Conservation (phyloP, 805 yeast genomes). For the Wickerhamomyces mucosus region DNA sequence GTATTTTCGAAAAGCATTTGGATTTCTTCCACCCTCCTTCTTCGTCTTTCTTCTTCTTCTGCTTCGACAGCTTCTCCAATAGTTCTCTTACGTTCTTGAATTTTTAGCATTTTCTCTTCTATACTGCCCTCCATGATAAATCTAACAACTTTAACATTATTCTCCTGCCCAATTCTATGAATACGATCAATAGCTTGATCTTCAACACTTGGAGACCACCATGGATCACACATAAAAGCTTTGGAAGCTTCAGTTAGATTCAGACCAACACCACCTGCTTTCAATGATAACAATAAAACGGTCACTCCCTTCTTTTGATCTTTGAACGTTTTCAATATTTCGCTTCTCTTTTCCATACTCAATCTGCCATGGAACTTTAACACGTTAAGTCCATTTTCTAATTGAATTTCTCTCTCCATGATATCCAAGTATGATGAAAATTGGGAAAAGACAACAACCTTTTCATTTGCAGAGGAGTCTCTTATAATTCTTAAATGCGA, state of each 20-base stretch:
- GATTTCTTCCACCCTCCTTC: constrained; percentile 63
- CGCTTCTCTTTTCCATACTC: constrained; percentile 52
- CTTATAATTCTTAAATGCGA: constrained; percentile 45
- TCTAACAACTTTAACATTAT: constrained; percentile 62
- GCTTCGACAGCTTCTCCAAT: constrained; percentile 73
- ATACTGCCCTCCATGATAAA: constrained; percentile 78
- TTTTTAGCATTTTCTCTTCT: constrained; percentile 79
- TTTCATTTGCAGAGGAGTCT: constrained; percentile 52
- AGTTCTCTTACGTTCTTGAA: constrained; percentile 77
- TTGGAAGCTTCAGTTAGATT: constrained; percentile 77
- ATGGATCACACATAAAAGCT: constrained; percentile 91
- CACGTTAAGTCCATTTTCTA: constrained; percentile 38
- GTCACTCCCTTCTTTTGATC: constrained; percentile 23
- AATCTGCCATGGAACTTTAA: constrained; percentile 80
- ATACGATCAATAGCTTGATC: constrained; percentile 88
- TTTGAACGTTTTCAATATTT: constrained; percentile 48
- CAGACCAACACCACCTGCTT: constrained; percentile 93
- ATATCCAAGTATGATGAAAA: constrained; percentile 77
- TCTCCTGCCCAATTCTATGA: constrained; percentile 81
- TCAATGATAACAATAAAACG: constrained; percentile 62
- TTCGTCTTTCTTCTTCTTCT: constrained; percentile 66
- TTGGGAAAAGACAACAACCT: constrained; percentile 84
- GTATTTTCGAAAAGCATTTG: constrained; percentile 57
- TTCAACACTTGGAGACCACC: constrained; percentile 94
- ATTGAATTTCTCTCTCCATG: constrained; percentile 50